phyloP scores from a whole-genome alignment of 495 filamentous ascomycete genomes.

The Lasiosphaeriaceae sp. region DNA sequence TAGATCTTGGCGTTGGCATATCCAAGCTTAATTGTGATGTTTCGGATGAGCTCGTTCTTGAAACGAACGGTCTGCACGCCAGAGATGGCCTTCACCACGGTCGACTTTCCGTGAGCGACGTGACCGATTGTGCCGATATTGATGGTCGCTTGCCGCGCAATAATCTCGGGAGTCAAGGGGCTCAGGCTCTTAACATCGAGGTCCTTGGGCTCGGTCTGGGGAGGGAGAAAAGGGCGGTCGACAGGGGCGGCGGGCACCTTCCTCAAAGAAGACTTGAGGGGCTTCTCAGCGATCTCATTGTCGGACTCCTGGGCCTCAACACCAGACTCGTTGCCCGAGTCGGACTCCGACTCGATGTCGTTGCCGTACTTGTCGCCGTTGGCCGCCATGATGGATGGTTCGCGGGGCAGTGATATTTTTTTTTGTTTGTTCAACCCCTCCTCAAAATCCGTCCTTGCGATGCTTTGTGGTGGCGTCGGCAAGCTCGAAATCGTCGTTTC shows the following conservation, averaged over 20 bases:
- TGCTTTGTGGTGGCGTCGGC: neutral
- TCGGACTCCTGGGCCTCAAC: conserved; percentile 34
- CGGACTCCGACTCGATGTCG: conserved; percentile 46
- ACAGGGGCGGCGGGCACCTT: conserved; percentile 40
- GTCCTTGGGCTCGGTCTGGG: conserved; percentile 83
- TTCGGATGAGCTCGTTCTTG: conserved; percentile 98
- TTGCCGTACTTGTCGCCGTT: conserved; percentile 48
- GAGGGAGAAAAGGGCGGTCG: conserved; percentile 60
- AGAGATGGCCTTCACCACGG: conserved; percentile 97
- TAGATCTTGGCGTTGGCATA: conserved; percentile 99
- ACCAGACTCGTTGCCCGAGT: conserved; percentile 44
- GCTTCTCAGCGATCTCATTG: conserved; percentile 39
- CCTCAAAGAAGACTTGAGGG: conserved; percentile 45
- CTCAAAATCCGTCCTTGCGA: neutral
- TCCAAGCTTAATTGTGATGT: conserved; percentile 99
- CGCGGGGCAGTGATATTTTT: conserved; percentile 20
- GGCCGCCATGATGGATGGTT: conserved; percentile 37
- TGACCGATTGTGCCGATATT: conserved; percentile 99
- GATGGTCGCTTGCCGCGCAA: conserved; percentile 94
- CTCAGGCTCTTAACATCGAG: conserved; percentile 73
- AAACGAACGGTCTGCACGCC: conserved; percentile 98
- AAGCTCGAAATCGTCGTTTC: neutral
- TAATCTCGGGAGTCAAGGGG: conserved; percentile 92
- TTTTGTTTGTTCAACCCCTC: conserved; percentile 10
- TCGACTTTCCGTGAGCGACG: conserved; percentile 97